phyloP scores from a whole-genome alignment of 495 filamentous ascomycete genomes.

The Penicillium silybi region DNA sequence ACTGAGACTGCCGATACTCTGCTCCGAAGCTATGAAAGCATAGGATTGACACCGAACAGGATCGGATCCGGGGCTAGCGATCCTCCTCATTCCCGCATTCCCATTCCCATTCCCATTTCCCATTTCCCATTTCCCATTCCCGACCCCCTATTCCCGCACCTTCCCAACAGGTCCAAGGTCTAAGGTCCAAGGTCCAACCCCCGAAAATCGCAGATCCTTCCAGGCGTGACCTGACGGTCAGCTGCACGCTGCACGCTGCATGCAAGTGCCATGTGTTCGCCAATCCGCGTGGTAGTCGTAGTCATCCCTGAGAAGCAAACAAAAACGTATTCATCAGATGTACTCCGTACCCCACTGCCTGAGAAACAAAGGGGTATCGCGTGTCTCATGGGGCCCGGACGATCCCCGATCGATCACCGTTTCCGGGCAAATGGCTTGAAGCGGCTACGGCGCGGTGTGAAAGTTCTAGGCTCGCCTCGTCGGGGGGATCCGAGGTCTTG shows the following conservation, averaged over 20 bases:
- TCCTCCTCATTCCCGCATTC: neutral
- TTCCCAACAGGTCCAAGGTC: neutral
- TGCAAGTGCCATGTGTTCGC: slow-evolving; percentile 31
- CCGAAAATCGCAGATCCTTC: too few species aligned
- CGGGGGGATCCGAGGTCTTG: neutral
- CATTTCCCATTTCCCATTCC: neutral
- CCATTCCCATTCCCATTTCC: neutral
- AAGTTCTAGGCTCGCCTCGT: neutral
- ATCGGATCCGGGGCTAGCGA: slow-evolving; percentile 3
- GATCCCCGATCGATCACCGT: slow-evolving; percentile 32
- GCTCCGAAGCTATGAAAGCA: too few species aligned
- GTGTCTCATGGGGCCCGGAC: slow-evolving; percentile 24
- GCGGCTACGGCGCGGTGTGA: neutral
- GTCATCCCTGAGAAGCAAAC: too few species aligned
- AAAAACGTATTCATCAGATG: neutral
- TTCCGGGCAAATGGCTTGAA: slow-evolving; percentile 10
- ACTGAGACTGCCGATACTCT: too few species aligned
- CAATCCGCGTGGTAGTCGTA: slow-evolving; percentile 8
- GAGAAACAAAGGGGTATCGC: slow-evolving; percentile 8
- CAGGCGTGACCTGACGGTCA: neutral
- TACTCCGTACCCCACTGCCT: neutral
- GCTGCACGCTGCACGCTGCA: slow-evolving; percentile 5
- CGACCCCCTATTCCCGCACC: neutral
- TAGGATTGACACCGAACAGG: neutral
- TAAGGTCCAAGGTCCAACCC: slow-evolving; percentile 7